Evolutionary conservation across 2,329 filamentous ascomycete genomes (phyloP), one percentile per base, ranked within the genome.

Genomic region (Epichloe scottii): DNA sequence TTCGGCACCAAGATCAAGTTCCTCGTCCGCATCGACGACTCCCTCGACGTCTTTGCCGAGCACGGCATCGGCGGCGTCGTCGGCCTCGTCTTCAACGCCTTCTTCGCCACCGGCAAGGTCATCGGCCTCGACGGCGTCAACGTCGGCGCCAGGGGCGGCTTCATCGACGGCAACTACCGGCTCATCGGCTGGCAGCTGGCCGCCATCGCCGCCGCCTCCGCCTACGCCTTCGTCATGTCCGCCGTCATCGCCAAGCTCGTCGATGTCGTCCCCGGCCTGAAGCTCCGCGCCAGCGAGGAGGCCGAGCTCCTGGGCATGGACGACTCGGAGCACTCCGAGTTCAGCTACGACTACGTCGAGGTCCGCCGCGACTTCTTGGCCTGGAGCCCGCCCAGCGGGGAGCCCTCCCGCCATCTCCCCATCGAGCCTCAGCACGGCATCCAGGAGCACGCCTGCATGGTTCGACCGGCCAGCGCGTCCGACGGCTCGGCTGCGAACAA

Each of bases 261-360:
- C 70, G 84, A 93, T 71, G 65, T 82, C 56, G 75, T 89, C 21
- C 87, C 87, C 26, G 87, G 87, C 45, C 78, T 93, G 19, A 79
- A 89, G 65, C 84, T 93, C 44, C 85, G 87, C 52, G 86, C 87
- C 8, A 84, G 79, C 26, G 85, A 89, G 62, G 84, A 90, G 68
- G 87, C 87, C 23, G 87, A 93, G 68, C 79, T 91, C 12, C 79
- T 91, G 51, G 87, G 87, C 58, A 90, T 91, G 85, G 87, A 93
- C 62, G 87, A 91, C 64, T 87, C 91, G 69, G 87, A 93, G 71
- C 85, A 91, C 59, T 87, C 87, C 68, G 87, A 93, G 69, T 93
- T 91, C 64, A 87, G 87, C 12, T 91, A 91, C 73, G 87, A 93
- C 67, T 93, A 91, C 66, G 87, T 93, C 57, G 87, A 93, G 76